Percentiles rank a stretch among this genome's conserved stretches.
Evolutionary conservation across 192 early-diverging fungal genomes (phyloP).

Genomic region (Rhizophagus sp.): DNA sequence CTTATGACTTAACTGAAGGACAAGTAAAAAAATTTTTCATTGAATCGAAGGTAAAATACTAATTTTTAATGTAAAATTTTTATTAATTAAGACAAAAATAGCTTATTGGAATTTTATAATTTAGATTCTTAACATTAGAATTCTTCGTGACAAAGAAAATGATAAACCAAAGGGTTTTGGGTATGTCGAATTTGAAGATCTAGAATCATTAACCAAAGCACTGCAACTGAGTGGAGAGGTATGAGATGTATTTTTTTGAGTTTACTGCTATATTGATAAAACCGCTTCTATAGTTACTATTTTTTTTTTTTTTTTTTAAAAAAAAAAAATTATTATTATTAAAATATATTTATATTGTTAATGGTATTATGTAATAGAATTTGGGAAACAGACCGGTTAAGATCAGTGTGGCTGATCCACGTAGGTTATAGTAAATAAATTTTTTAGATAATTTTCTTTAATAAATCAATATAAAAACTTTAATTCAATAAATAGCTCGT

Average conservation of each 20-base stretch:
- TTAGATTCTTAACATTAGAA: conserved; percentile 74
- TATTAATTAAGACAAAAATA: neutral
- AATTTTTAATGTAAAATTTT: neutral
- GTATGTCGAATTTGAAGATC: conserved; percentile 91
- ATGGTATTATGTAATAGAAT: conserved; percentile 39
- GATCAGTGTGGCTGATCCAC: conserved; percentile 87
- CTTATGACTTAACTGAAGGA: conserved; percentile 78
- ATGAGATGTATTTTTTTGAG: neutral
- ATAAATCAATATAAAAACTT: conserved; percentile 7
- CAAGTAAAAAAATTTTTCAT: conserved; percentile 76
- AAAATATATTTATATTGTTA: neutral
- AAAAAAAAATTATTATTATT: neutral
- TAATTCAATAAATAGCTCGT: conserved; percentile 37
- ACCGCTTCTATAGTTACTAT: neutral
- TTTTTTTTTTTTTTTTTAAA: too few species aligned
- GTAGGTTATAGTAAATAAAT: conserved; percentile 47
- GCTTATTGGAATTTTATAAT: neutral
- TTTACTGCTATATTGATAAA: neutral
- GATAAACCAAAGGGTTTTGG: conserved; percentile 91
- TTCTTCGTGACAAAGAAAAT: conserved; percentile 74
- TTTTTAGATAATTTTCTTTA: neutral
- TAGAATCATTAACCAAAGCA: conserved; percentile 81
- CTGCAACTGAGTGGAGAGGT: conserved; percentile 65
- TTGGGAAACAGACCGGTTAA: conserved; percentile 72
- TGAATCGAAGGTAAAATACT: conserved; percentile 61